Conservation (phyloP, 169 alveolate species). For the Eimeria necatrix region DNA sequence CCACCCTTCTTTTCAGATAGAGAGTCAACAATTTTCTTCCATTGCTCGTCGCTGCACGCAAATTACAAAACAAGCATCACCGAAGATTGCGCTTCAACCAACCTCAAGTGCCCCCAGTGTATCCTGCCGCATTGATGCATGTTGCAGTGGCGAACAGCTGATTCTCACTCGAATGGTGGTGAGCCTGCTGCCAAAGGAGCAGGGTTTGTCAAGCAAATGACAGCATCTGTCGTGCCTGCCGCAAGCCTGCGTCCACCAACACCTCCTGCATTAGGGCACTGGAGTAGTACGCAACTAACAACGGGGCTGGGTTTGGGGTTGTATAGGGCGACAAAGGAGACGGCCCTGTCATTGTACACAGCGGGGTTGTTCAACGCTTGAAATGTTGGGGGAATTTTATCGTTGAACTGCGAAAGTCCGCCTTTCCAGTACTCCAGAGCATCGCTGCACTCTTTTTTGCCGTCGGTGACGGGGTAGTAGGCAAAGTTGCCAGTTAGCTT, state of each 20-base stretch:
- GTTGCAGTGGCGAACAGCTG: no score
- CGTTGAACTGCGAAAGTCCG: not conserved
- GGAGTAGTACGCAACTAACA: not conserved
- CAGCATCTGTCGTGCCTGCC: not conserved
- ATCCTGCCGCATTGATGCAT: no score
- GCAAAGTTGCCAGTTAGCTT: slow-evolving; percentile 10
- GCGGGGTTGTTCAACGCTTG: not conserved
- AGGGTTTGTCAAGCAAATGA: slow-evolving; percentile 36
- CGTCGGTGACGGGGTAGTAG: not conserved
- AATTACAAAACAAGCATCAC: no score
- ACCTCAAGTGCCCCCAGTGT: no score
- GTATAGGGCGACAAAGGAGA: slow-evolving; percentile 61
- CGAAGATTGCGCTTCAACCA: no score
- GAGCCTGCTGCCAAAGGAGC: slow-evolving; percentile 15
- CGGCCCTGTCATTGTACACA: not conserved
- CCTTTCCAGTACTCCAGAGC: slow-evolving; percentile 44
- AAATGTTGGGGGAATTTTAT: slow-evolving; percentile 5
- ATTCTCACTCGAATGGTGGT: slow-evolving; percentile 1
- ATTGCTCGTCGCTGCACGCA: no score
- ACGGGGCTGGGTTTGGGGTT: slow-evolving; percentile 59
- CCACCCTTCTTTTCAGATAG: no score
- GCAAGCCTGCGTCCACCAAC: no score
- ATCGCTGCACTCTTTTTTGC: slow-evolving; percentile 5
- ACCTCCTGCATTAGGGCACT: not conserved
- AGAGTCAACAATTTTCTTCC: no score